These are phyloP conservation scores for Trypethelium eluteriae DNA, from an alignment of 495 filamentous ascomycete species.

Conservation along the genomic window DNA sequence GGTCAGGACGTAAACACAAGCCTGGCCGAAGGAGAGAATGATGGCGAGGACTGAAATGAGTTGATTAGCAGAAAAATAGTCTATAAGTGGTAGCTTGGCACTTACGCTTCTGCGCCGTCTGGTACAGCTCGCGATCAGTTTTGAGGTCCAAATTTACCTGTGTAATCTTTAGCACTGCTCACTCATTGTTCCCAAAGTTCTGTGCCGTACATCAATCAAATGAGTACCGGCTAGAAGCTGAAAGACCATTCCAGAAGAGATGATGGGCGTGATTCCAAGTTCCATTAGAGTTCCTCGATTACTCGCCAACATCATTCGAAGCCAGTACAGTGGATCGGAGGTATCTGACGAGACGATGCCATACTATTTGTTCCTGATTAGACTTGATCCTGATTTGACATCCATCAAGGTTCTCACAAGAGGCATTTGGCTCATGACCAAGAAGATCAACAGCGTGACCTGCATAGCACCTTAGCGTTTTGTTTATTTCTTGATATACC, in stretches of 20 bases:
- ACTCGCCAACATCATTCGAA: conserved; percentile 99
- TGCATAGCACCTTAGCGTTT: conserved; percentile 37
- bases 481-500: conserved; percentile 14
- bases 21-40: conserved; percentile 93
- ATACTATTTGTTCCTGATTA: conserved; percentile 13
- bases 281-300: conserved; percentile 99
- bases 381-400: background rate
- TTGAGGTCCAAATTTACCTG: conserved; percentile 80
- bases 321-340: conserved; percentile 93
- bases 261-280: conserved; percentile 96
- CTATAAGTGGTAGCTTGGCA: background rate
- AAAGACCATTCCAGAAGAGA: conserved; percentile 99
- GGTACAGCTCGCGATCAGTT: conserved; percentile 97
- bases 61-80: background rate
- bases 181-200: background rate
- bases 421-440: conserved; percentile 99
- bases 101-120: conserved; percentile 88
- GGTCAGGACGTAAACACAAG: conserved; percentile 92
- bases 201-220: conserved; percentile 78
- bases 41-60: conserved; percentile 66
- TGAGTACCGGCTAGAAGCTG: conserved; percentile 99
- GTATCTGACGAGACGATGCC: conserved; percentile 90
- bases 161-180: background rate
- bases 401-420: conserved; percentile 1
- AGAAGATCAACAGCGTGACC: conserved; percentile 92